Conservation (phyloP, 2,329 filamentous ascomycete genomes). For the Capronia coronata region DNA sequence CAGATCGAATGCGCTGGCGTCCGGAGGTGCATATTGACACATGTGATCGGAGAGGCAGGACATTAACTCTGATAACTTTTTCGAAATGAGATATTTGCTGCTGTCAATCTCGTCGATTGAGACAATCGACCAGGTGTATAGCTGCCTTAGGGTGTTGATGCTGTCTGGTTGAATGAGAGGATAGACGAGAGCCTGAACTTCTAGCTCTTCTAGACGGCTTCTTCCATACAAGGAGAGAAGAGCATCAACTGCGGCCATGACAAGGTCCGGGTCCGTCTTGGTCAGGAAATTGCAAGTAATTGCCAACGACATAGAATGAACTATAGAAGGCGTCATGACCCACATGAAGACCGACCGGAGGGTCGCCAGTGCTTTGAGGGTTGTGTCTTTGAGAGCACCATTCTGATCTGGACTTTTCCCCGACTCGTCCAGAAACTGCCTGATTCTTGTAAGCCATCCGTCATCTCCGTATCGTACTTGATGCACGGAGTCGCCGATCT, state of each 20-base stretch:
- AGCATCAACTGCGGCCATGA: conserved; percentile 74
- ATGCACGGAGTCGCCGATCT: conserved; percentile 59
- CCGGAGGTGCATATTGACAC: conserved; percentile 64
- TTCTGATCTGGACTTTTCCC: conserved; percentile 61
- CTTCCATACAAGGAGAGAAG: conserved; percentile 76
- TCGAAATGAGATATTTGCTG: conserved; percentile 82
- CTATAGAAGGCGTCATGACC: conserved; percentile 77
- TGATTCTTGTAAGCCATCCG: conserved; percentile 79
- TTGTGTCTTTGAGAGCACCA: conserved; percentile 54
- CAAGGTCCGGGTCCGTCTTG: conserved; percentile 62
- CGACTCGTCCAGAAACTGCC: conserved; percentile 66
- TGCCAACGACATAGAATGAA: conserved; percentile 62
- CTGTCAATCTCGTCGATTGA: conserved; percentile 80
- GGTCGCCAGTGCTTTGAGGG: conserved; percentile 68
- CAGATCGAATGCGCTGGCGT: conserved; percentile 62
- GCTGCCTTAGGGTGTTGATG: conserved; percentile 62
- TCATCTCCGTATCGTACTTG: conserved; percentile 71
- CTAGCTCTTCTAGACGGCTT: conserved; percentile 65
- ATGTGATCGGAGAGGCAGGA: conserved; percentile 80
- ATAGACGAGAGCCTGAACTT: conserved; percentile 70
- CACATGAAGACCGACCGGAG: conserved; percentile 76
- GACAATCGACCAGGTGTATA: conserved; percentile 74
- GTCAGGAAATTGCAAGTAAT: conserved; percentile 66
- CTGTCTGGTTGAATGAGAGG: conserved; percentile 70
- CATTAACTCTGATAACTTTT: conserved; percentile 89